Evolutionary conservation across 352 stramenopile genomes (phyloP).

Genomic region (Bremia lactucae): DNA sequence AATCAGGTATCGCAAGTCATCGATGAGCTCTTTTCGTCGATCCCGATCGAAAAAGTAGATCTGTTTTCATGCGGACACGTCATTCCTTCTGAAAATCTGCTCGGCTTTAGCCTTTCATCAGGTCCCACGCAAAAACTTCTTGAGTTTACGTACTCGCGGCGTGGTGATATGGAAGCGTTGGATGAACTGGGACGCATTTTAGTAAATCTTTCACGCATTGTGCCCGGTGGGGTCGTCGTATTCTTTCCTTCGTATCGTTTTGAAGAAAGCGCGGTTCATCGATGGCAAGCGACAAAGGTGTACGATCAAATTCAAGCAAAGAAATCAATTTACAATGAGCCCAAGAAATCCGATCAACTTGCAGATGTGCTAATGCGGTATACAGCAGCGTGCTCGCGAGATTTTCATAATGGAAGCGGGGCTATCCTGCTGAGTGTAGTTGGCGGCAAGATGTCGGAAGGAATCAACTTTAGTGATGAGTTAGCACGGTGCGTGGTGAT

Average conservation of each 20-base stretch:
- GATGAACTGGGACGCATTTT: conserved; percentile 93
- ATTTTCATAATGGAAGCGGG: conserved; percentile 23
- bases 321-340: conserved; percentile 91
- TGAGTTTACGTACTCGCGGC: conserved; percentile 89
- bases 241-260: conserved; percentile 98
- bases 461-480: conserved; percentile 99
- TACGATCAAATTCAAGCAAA: conserved; percentile 79
- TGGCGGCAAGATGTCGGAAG: conserved; percentile 98
- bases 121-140: conserved; percentile 86
- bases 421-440: conserved; percentile 95
- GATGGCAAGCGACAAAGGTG: conserved; percentile 79
- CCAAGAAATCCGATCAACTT: conserved; percentile 88
- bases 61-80: conserved; percentile 98
- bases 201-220: conserved; percentile 82
- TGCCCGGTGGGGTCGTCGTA: conserved; percentile 93
- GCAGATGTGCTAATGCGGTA: conserved; percentile 83
- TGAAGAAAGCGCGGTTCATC: conserved; percentile 79
- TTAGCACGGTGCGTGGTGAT: conserved; percentile 95
- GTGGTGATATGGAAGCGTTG: conserved; percentile 61
- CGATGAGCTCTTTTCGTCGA: conserved; percentile 85
- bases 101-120: conserved; percentile 54
- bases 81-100: conserved; percentile 89
- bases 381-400: conserved; percentile 43
- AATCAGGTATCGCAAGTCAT: conserved; percentile 87
- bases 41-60: conserved; percentile 72